Evolutionary conservation across 176 grass and related monocot species (phyloP).

Genomic region (Paspalum notatum): DNA sequence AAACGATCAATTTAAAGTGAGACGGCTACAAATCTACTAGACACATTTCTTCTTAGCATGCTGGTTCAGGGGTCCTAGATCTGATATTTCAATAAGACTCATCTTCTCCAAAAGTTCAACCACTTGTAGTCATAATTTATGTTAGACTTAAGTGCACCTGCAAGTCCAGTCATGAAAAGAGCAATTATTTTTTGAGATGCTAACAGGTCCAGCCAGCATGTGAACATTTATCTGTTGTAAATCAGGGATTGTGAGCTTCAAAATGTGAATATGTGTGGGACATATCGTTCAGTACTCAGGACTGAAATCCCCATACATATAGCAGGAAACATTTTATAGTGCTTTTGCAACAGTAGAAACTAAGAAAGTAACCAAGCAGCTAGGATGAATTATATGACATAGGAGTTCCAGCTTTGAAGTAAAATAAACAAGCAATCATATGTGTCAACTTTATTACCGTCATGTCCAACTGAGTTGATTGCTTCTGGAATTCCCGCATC

Average conservation of each 20-base stretch:
- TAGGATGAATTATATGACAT: neutral
- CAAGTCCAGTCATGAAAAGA: neutral
- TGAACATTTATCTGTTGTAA: neutral
- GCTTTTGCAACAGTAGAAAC: neutral
- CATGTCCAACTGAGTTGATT: constrained; percentile 97
- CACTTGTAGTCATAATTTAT: neutral
- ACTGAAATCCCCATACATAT: neutral
- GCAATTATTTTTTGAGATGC: neutral
- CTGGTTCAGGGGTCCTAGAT: neutral
- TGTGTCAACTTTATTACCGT: constrained; percentile 63
- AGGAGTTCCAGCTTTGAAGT: neutral
- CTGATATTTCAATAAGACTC: neutral
- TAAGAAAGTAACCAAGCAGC: neutral
- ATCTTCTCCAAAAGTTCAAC: neutral
- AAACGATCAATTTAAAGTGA: constrained; percentile 4
- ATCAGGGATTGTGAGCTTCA: neutral
- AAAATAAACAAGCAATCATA: constrained; percentile 6
- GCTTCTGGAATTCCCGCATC: constrained; percentile 97
- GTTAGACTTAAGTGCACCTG: neutral
- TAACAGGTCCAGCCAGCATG: neutral
- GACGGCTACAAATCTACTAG: neutral
- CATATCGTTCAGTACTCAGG: neutral
- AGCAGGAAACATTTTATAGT: neutral
- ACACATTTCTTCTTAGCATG: neutral
- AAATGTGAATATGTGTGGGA: neutral